Percentiles rank a stretch among this genome's conserved stretches.
Conservation (phyloP, 2,329 filamentous ascomycete genomes). For the Epichloe sibirici region DNA sequence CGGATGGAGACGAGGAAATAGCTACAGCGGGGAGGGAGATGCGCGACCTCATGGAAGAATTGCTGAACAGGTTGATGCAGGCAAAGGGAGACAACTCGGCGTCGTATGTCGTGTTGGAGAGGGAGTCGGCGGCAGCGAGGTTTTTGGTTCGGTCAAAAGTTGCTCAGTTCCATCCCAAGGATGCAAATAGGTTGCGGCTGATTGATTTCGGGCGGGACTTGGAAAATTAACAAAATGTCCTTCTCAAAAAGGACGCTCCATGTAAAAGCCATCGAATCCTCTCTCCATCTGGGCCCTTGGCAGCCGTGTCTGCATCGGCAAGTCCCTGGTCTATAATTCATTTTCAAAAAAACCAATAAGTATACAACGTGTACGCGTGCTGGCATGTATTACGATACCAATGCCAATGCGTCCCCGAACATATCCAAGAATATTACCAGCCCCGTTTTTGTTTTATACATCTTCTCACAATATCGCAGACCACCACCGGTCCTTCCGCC, state of each 20-base stretch:
- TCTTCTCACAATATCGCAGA: neutral
- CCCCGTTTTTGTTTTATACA: too few relatives aligned
- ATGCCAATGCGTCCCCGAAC: neutral
- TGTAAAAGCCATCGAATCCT: too few relatives aligned
- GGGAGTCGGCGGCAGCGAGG: constrained; percentile 49
- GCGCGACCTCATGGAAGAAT: constrained; percentile 45
- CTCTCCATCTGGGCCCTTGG: too few relatives aligned
- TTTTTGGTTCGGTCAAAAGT: constrained; percentile 55
- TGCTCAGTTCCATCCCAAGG: constrained; percentile 52
- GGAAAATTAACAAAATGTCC: constrained; percentile 31
- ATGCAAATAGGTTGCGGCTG: constrained; percentile 45
- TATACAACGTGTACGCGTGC: neutral
- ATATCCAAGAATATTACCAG: neutral
- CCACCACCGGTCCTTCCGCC: neutral
- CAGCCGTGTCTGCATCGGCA: too few relatives aligned
- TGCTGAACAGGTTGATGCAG: constrained; percentile 46
- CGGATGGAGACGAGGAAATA: constrained; percentile 31
- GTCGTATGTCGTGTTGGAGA: constrained; percentile 44
- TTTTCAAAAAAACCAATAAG: too few relatives aligned
- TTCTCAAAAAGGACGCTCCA: too few relatives aligned
- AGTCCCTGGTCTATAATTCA: too few relatives aligned
- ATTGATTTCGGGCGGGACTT: constrained; percentile 54
- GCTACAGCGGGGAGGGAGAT: constrained; percentile 43
- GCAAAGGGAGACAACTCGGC: constrained; percentile 41
- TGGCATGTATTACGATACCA: neutral